Conservation (phyloP, 768 basidiomycete species). For the Mycena venus region DNA sequence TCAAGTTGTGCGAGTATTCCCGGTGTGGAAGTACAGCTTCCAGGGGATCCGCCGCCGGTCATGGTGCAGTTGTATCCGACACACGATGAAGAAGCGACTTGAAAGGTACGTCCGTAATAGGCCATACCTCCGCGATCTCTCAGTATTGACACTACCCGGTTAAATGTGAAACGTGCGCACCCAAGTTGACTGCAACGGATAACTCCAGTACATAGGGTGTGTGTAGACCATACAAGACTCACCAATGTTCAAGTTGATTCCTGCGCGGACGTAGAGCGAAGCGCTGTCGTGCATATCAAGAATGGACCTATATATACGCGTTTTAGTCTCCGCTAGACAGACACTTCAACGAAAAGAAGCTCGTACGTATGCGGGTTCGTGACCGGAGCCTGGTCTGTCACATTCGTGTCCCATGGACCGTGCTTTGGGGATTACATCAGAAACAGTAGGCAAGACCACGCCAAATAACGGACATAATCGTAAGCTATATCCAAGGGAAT, state of each 20-base stretch:
- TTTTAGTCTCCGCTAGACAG: too few relatives aligned
- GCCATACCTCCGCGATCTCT: conserved; percentile 31
- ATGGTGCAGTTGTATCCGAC: conserved; percentile 34
- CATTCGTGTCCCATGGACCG: conserved; percentile 40
- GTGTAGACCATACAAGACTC: background rate
- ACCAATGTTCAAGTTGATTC: conserved; percentile 37
- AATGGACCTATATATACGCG: conserved; percentile 1
- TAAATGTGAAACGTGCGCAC: background rate
- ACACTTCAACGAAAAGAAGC: too few relatives aligned
- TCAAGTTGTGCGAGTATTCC: conserved; percentile 34
- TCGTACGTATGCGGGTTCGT: conserved; percentile 38
- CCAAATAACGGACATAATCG: too few relatives aligned
- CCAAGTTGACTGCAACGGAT: background rate
- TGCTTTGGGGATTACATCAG: conserved; percentile 19
- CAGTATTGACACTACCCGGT: background rate
- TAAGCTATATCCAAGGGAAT: too few relatives aligned
- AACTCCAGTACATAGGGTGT: background rate
- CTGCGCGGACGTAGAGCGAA: conserved; percentile 33
- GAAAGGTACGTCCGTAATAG: conserved; percentile 38
- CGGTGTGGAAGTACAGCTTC: background rate
- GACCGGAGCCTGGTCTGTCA: conserved; percentile 34
- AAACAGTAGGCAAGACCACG: too few relatives aligned
- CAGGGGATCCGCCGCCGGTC: conserved; percentile 28
- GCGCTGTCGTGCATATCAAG: conserved; percentile 37
- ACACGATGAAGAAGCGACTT: conserved; percentile 23